These are phyloP conservation scores for Neurospora tetraspora DNA, from an alignment of 495 filamentous ascomycete species.

Conservation along the genomic window DNA sequence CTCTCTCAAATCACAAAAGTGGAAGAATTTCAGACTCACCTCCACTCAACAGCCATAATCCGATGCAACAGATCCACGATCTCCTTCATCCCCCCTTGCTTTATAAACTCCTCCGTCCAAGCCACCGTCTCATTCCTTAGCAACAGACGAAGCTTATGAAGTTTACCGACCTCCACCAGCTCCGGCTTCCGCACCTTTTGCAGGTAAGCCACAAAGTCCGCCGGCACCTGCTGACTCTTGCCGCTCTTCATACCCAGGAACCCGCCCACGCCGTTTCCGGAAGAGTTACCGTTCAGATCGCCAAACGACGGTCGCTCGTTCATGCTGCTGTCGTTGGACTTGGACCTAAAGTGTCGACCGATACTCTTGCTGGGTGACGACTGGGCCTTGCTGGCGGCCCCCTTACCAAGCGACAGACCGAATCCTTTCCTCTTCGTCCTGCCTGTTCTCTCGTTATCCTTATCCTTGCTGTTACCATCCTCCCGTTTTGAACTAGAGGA, in stretches of 20 bases:
- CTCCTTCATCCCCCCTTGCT: conserved; percentile 83
- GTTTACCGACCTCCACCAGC: conserved; percentile 76
- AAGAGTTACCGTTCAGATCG: neutral
- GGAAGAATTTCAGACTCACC: conserved; percentile 44
- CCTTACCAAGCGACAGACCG: conserved; percentile 65
- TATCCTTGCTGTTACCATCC: conserved; percentile 17
- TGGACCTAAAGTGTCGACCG: conserved; percentile 39
- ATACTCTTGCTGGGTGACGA: conserved; percentile 39
- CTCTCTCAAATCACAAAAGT: neutral
- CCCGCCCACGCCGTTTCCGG: neutral
- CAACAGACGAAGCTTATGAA: conserved; percentile 86
- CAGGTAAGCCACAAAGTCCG: conserved; percentile 76
- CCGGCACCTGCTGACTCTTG: conserved; percentile 49
- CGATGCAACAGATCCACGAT: conserved; percentile 77
- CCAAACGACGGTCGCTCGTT: conserved; percentile 37
- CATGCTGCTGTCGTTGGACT: conserved; percentile 41
- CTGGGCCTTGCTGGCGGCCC: conserved; percentile 28
- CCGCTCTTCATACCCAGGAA: conserved; percentile 11
- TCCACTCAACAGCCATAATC: conserved; percentile 93
- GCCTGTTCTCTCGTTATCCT: conserved; percentile 8
- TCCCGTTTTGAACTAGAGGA: neutral
- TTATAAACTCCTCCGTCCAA: conserved; percentile 89
- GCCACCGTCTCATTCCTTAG: conserved; percentile 88
- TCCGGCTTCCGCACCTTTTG: conserved; percentile 68
- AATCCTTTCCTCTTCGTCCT: conserved; percentile 58